Evolutionary conservation across 1,139 yeast genomes (phyloP).

Genomic region (Blastobotrys capitulatus): DNA sequence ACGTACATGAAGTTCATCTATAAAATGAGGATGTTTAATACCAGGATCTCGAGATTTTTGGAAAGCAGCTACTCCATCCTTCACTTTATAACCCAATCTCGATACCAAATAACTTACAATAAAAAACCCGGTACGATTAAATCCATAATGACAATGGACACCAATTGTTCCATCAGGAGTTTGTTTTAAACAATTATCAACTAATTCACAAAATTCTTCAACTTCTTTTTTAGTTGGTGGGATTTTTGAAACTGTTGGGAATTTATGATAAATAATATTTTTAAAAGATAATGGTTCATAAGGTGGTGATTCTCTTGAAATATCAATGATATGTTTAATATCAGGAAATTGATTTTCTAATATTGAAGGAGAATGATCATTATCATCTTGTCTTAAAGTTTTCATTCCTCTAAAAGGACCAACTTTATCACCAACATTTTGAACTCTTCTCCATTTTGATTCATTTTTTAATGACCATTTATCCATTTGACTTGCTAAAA

Average conservation of each 20-base stretch:
- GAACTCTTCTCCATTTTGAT: conserved; percentile 59
- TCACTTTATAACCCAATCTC: conserved; percentile 51
- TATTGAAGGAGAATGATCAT: conserved; percentile 50
- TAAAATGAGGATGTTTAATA: conserved; percentile 70
- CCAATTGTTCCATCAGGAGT: conserved; percentile 39
- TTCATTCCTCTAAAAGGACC: conserved; percentile 66
- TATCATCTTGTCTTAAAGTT: conserved; percentile 63
- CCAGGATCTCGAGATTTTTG: conserved; percentile 60
- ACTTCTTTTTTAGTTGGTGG: conserved; percentile 65
- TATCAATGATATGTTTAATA: conserved; percentile 59
- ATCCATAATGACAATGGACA: conserved; percentile 80
- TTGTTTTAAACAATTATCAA: conserved; percentile 41
- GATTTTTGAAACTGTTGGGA: conserved; percentile 73
- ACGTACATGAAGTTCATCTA: conserved; percentile 66
- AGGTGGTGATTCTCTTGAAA: conserved; percentile 72
- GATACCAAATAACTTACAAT: conserved; percentile 67
- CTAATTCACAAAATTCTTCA: conserved; percentile 48
- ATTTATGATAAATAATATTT: conserved; percentile 55
- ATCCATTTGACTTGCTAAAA: conserved; percentile 47
- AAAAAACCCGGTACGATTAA: conserved; percentile 72
- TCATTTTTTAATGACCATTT: conserved; percentile 80
- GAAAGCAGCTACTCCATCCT: conserved; percentile 60
- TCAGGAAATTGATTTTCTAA: conserved; percentile 48
- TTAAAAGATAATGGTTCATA: conserved; percentile 57
- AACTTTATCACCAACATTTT: conserved; percentile 42